Evolutionary conservation across 1,284 basidiomycete genomes (phyloP).

Genomic region (Leccinum subfulvum): DNA sequence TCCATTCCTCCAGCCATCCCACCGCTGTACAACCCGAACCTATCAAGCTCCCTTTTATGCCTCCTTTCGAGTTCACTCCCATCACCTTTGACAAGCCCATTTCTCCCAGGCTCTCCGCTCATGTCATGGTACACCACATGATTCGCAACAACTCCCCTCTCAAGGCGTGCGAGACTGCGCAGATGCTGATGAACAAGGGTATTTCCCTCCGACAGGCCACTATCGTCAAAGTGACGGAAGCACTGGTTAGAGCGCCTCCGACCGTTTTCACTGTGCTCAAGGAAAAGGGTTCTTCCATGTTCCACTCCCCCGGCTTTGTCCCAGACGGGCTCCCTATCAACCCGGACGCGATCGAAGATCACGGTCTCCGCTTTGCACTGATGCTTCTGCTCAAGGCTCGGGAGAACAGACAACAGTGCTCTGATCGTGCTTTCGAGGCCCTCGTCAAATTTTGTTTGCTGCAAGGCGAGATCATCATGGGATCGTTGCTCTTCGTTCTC

Average conservation of each 20-base stretch:
- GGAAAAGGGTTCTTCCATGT: constrained; percentile 19
- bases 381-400: constrained; percentile 53
- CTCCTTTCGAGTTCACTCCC: constrained; percentile 36
- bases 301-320: constrained; percentile 9
- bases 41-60: constrained; percentile 27
- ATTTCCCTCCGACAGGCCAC: constrained; percentile 48
- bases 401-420: constrained; percentile 52
- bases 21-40: constrained; percentile 14
- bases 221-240: constrained; percentile 44
- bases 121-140: constrained; percentile 62
- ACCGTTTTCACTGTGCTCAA: constrained; percentile 28
- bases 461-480: constrained; percentile 74
- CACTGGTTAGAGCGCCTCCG: constrained; percentile 33
- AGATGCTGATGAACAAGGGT: constrained; percentile 52
- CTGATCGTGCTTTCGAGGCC: constrained; percentile 56
- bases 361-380: constrained; percentile 49
- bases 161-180: constrained; percentile 49
- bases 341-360: constrained; percentile 32
- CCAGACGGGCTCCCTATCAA: constrained; percentile 20
- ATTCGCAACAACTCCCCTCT: constrained; percentile 48
- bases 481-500: constrained; percentile 63
- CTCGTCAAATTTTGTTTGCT: constrained; percentile 64
- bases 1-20: constrained; percentile 43
- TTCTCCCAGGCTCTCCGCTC: constrained; percentile 57
- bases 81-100: constrained; percentile 50